Base-by-base conservation (phyloP, 306 rosid genomes). In the Comarum palustre region DNA sequence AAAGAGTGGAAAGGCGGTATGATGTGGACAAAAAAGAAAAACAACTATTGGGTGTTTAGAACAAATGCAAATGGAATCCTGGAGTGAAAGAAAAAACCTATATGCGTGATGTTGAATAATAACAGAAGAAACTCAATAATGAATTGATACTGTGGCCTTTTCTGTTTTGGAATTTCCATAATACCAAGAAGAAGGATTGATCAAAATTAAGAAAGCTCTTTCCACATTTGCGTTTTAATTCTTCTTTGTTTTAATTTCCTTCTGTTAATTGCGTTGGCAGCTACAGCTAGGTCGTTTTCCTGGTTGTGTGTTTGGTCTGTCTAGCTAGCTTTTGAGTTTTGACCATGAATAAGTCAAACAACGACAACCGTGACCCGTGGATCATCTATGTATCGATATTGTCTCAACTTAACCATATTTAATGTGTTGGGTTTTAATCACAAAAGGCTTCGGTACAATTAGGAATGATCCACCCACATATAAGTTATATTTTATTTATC, bases 21-120 rank as follows among this genome's bases (percentile, higher is more conserved):
- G 75, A 84, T 68, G 80, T 61, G 75, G 83, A 81, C 83, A 72
- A 48, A 77, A 74, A 66, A 50, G 16, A 42, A 65, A 78, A 47
- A 45, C 39, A 77, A 69, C 66, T 45, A 55, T 24, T 14, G 59
- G 57, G 27, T 69, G 42, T 66, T 77, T 73, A 77, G 82, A 79
- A 78, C 77, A 72, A 61, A 15, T 41, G 51, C 83, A 82, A 79
- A n/a, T 41, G 86, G 86, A 78, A 82, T 75, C 80, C 71, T 64
- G 41, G 32, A 62, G 19, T 50, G 36, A 29, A 59, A 72, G 59
- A 65, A 31, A 63, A 63, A 20, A 73, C 41, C 8, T 17, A 0
- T 27, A 16, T 45, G 16, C 19, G 58, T 60, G 69, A 60, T 73
- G 45, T 60, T 60, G 39, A 59, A 31, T 58, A 58, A 24, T 31